A percentile compares a stretch with the other conserved stretches of the same genome.
These are phyloP conservation scores for Cordyceps fumosorosea DNA, from an alignment of 2,329 filamentous ascomycete genomes.

Conservation along the genomic window DNA sequence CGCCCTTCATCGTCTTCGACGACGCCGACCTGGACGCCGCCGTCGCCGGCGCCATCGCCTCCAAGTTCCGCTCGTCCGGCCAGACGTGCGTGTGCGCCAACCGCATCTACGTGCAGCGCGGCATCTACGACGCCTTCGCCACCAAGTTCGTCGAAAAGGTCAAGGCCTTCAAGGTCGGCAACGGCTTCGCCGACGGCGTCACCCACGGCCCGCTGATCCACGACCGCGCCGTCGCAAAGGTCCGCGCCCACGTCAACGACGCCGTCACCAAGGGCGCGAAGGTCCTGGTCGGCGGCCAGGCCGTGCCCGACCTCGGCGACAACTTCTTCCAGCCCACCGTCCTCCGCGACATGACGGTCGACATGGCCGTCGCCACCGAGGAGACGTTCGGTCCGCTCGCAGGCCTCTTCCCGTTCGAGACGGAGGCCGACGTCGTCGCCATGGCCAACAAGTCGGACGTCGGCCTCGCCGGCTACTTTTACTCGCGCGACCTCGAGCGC, in stretches of 20 bases:
- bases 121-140: conserved; percentile 71
- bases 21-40: conserved; percentile 84
- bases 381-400: conserved; percentile 96
- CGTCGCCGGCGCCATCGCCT: conserved; percentile 73
- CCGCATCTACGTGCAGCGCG: conserved; percentile 71
- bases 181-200: conserved; percentile 61
- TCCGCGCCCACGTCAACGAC: conserved; percentile 72
- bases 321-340: conserved; percentile 93
- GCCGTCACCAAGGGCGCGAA: conserved; percentile 71
- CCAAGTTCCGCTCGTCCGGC: conserved; percentile 89
- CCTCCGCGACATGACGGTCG: conserved; percentile 73
- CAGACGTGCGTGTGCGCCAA: conserved; percentile 95
- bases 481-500: conserved; percentile 57
- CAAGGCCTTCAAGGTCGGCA: conserved; percentile 66
- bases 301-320: conserved; percentile 63
- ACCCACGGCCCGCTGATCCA: conserved; percentile 85
- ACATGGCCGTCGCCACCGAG: conserved; percentile 79
- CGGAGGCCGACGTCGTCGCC: conserved; percentile 79
- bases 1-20: conserved; percentile 94
- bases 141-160: conserved; percentile 65
- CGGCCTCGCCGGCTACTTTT: conserved; percentile 92
- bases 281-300: conserved; percentile 68
- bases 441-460: conserved; percentile 79
- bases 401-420: conserved; percentile 80
- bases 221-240: conserved; percentile 72